phyloP scores from a whole-genome alignment of 768 basidiomycete species.

The Mycena belliarum region DNA sequence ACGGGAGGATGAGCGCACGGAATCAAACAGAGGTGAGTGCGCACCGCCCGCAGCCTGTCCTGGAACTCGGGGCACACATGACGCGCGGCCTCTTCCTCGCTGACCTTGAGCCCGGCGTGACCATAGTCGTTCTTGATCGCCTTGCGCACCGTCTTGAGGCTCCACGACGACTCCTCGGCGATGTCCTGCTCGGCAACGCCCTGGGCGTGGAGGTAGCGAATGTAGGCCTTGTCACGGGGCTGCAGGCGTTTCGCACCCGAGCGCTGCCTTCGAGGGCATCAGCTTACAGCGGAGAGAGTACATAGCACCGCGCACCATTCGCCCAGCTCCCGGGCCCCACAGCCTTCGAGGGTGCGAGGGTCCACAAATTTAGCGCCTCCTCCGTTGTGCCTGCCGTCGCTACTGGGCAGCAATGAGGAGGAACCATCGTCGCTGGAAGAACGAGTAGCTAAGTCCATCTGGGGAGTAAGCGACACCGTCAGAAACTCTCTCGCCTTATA shows the following conservation, averaged over 20 bases:
- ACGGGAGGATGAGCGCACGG: background rate
- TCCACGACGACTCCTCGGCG: background rate
- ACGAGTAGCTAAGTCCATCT: no score
- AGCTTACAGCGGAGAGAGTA: background rate
- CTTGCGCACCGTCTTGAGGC: background rate
- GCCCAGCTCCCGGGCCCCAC: background rate
- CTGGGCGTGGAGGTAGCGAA: background rate
- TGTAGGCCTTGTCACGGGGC: background rate
- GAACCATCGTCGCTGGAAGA: no score
- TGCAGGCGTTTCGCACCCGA: background rate
- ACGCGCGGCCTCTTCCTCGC: background rate
- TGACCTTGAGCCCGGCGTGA: background rate
- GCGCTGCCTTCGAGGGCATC: background rate
- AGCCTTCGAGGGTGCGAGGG: background rate
- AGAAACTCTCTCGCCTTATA: no score
- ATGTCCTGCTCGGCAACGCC: background rate
- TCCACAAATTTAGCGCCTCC: no score
- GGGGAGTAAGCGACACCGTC: no score
- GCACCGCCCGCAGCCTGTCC: background rate
- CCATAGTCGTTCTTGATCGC: background rate
- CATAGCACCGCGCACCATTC: background rate
- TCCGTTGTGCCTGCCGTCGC: no score
- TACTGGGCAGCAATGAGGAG: no score
- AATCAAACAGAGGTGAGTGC: no score
- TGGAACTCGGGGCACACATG: background rate